Evolutionary conservation across 2,329 filamentous ascomycete genomes (phyloP).

Genomic region (Colletotrichum navitas): DNA sequence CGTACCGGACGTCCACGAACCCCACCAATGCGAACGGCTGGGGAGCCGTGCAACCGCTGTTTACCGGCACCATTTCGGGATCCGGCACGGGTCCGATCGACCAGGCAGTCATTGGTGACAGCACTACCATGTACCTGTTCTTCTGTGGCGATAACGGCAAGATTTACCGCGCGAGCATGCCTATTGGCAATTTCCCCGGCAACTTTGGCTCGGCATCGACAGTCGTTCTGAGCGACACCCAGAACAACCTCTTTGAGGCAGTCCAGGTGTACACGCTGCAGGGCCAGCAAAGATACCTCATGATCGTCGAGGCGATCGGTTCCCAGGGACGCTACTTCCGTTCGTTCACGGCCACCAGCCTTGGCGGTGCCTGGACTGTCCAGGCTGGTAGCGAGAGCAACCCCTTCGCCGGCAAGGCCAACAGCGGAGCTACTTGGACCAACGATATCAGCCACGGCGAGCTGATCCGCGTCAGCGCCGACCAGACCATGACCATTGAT

Average conservation of each 20-base stretch:
- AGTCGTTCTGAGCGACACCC: not conserved
- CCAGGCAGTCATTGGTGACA: slow-evolving; percentile 73
- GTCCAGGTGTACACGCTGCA: not conserved
- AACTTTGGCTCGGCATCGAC: slow-evolving; percentile 64
- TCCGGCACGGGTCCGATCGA: slow-evolving; percentile 64
- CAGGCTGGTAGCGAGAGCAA: slow-evolving; percentile 66
- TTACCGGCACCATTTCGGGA: not conserved
- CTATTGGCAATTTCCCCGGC: slow-evolving; percentile 71
- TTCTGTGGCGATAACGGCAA: slow-evolving; percentile 76
- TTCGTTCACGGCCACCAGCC: slow-evolving; percentile 71
- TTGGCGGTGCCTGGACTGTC: slow-evolving; percentile 69
- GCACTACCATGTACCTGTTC: slow-evolving; percentile 74
- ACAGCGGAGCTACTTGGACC: slow-evolving; percentile 74
- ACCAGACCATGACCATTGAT: slow-evolving; percentile 74
- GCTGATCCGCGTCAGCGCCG: slow-evolving; percentile 65
- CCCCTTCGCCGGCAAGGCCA: slow-evolving; percentile 76
- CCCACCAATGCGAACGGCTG: not conserved
- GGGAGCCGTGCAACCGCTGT: not conserved
- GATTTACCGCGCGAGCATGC: slow-evolving; percentile 74
- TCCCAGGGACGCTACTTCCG: slow-evolving; percentile 60
- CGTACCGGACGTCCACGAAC: slow-evolving; percentile 66
- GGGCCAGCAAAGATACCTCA: not conserved
- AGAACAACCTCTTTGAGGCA: not conserved
- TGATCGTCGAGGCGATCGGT: not conserved
- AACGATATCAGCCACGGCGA: slow-evolving; percentile 77